Evolutionary conservation across 2,329 filamentous ascomycete genomes (phyloP), one percentile per base, ranked within the genome.

Genomic region (Diaporthe capsici): DNA sequence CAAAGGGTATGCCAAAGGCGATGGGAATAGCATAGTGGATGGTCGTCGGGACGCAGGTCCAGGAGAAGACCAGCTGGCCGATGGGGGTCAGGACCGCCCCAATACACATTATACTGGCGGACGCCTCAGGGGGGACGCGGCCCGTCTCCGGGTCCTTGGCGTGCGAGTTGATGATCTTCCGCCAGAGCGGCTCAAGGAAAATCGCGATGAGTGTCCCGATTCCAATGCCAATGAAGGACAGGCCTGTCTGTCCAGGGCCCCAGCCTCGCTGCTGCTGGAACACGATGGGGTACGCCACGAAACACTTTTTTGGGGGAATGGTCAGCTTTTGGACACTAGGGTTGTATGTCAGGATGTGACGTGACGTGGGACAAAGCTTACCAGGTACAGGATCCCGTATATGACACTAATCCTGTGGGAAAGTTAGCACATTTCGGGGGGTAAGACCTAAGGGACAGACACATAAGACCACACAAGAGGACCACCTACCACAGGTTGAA

Each of bases 221-320:
- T n/a, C 90, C 91, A 57, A 90, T 90, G 15, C 95, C 96, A 8
- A 93, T 80, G 83, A 97, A 98, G 1, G 95, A 90, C 3, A 98
- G 90, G 0, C 96, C 95, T 0, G 92, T 91, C 49, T 94, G 84
- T 1, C 94, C 92, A 0, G 93, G 87, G 2, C 88, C 88, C 96
- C 95, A 98, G 76, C 94, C 94, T 25, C 96, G 93, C 75, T 90
- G 82, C 55, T 93, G 87, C 15, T 88, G 87, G 84, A 97, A 98
- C 75, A 98, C 93, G 76, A 97, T 93, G 0, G 95, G 95, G 82
- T 97, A 97, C 17, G 94, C 95, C 22, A 97, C 93, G 85, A 98
- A 98, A 84, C 95, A 97, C 76, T 75, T 20, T 60, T 60, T 15
- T 12, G 8, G 28, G 17, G 2, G 17, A 1, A 17, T 44, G 42